phyloP scores from a whole-genome alignment of 768 basidiomycete species.

The Hericium coralloides region DNA sequence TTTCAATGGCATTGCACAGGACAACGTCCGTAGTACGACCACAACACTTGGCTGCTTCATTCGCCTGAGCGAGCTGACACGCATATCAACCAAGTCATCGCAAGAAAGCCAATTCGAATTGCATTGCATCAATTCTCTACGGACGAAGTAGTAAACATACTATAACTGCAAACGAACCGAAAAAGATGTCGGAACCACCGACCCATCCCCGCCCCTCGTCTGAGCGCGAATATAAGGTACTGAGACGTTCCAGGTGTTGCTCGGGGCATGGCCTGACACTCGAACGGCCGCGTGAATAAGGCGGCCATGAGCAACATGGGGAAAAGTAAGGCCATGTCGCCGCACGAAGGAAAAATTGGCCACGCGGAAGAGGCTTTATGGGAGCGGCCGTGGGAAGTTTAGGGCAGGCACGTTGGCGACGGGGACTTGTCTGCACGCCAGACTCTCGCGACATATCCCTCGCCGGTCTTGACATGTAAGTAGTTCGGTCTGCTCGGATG shows the following conservation, averaged over 20 bases:
- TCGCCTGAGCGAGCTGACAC: too few relatives aligned
- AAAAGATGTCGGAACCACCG: conserved; percentile 52
- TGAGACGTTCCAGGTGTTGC: conserved; percentile 57
- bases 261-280: conserved; percentile 87
- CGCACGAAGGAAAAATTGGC: conserved; percentile 47
- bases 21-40: too few relatives aligned
- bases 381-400: neutral
- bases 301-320: conserved; percentile 88
- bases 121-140: too few relatives aligned
- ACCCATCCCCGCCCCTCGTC: conserved; percentile 55
- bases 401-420: neutral
- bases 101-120: too few relatives aligned
- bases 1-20: too few relatives aligned
- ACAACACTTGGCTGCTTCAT: too few relatives aligned
- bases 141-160: too few relatives aligned
- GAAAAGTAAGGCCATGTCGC: conserved; percentile 72
- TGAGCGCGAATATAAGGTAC: conserved; percentile 54
- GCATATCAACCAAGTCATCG: too few relatives aligned
- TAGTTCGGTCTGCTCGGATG: too few relatives aligned
- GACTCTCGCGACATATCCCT: too few relatives aligned
- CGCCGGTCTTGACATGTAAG: too few relatives aligned
- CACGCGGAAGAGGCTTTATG: neutral
- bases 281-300: conserved; percentile 60
- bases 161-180: neutral
- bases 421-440: too few relatives aligned